These are phyloP conservation scores for Cladorrhinum sp. DNA, from an alignment of 2,329 filamentous ascomycete genomes.

Conservation along the genomic window DNA sequence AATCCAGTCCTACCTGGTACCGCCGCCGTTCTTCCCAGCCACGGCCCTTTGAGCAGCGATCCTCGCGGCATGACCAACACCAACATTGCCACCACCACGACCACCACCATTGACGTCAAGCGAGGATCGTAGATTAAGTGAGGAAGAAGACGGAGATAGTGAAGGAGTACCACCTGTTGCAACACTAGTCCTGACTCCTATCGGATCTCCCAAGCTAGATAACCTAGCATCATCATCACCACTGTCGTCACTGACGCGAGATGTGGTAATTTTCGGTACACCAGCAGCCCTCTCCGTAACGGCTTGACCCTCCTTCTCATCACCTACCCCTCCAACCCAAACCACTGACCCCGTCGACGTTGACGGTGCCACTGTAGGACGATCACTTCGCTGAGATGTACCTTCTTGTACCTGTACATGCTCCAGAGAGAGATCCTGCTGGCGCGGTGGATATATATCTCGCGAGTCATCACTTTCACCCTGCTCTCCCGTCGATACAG, in stretches of 20 bases:
- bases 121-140: not conserved
- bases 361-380: not conserved
- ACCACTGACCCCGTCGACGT: slow-evolving; percentile 9
- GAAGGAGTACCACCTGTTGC: not conserved
- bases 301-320: not conserved
- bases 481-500: too few relatives aligned
- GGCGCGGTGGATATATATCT: not conserved
- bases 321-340: not conserved
- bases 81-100: not conserved
- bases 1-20: not conserved
- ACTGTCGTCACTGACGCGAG: not conserved
- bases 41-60: not conserved
- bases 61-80: not conserved
- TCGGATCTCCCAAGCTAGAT: too few relatives aligned
- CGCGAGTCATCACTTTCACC: too few relatives aligned
- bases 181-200: not conserved
- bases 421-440: not conserved
- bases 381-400: not conserved
- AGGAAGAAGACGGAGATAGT: not conserved
- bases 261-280: not conserved
- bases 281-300: not conserved
- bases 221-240: not conserved
- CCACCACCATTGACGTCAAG: too few relatives aligned
- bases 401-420: not conserved
- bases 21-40: not conserved